Evolutionary conservation across 768 basidiomycete genomes (phyloP).

Genomic region (Lyophyllum decastes): DNA sequence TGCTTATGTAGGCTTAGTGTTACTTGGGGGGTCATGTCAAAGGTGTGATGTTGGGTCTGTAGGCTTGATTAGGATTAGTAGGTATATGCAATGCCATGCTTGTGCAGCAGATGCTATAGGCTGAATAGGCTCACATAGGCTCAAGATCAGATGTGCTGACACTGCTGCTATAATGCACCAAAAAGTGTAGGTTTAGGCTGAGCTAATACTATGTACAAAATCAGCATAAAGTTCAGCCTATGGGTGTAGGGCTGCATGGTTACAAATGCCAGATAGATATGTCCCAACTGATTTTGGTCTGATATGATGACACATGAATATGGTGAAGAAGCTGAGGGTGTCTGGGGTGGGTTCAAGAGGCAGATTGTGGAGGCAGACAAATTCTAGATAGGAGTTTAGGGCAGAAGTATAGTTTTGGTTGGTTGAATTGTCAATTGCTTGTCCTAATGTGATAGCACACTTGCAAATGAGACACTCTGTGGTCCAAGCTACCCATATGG

Average conservation of each 20-base stretch:
- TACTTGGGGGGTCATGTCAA: too few species aligned
- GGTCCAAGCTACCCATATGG: constrained; percentile 32
- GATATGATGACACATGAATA: constrained; percentile 37
- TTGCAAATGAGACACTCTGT: neutral
- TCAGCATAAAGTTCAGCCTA: too few species aligned
- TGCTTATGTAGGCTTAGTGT: too few species aligned
- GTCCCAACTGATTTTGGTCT: constrained; percentile 32
- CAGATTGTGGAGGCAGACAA: constrained; percentile 30
- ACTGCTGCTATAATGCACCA: too few species aligned
- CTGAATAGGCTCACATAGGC: too few species aligned
- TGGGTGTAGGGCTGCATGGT: neutral
- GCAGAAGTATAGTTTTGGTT: constrained; percentile 27
- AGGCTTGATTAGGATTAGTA: too few species aligned
- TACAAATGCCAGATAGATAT: constrained; percentile 40
- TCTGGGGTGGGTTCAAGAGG: constrained; percentile 36
- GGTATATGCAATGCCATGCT: too few species aligned
- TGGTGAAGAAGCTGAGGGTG: constrained; percentile 35
- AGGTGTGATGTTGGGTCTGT: too few species aligned
- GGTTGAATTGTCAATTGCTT: constrained; percentile 22
- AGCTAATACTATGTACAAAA: too few species aligned
- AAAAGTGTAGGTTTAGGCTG: too few species aligned
- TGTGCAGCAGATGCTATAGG: too few species aligned
- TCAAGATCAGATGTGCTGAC: too few species aligned
- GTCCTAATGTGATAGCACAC: constrained; percentile 12
- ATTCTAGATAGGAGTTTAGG: constrained; percentile 30